phyloP scores from a whole-genome alignment of 1,284 basidiomycete genomes.

The Mycena citricolor region DNA sequence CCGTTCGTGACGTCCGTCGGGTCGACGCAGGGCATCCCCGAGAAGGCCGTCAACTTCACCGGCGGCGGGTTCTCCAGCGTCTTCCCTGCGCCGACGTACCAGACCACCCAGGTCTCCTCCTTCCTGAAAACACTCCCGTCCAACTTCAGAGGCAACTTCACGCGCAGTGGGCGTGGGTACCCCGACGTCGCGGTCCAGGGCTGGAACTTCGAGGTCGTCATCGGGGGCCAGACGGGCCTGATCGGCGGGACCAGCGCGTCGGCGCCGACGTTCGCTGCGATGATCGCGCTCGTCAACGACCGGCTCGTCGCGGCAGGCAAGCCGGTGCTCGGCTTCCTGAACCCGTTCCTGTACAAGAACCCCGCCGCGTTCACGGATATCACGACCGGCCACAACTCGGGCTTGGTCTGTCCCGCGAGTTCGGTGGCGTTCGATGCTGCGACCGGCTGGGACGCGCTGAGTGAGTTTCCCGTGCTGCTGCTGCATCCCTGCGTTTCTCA shows the following conservation, averaged over 20 bases:
- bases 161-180: constrained; percentile 55
- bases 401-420: constrained; percentile 11
- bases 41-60: constrained; percentile 58
- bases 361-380: constrained; percentile 58
- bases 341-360: constrained; percentile 57
- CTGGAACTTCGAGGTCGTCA: constrained; percentile 55
- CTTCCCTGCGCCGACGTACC: constrained; percentile 57
- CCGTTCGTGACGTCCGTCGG: constrained; percentile 66
- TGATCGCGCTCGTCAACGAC: constrained; percentile 66
- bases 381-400: constrained; percentile 39
- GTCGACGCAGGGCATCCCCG: constrained; percentile 50
- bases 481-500: neutral
- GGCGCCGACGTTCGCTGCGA: constrained; percentile 51
- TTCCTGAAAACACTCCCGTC: constrained; percentile 42
- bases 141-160: constrained; percentile 39
- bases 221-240: constrained; percentile 40
- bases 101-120: constrained; percentile 45
- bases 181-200: constrained; percentile 73
- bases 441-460: constrained; percentile 60
- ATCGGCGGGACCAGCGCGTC: constrained; percentile 61
- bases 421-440: constrained; percentile 42
- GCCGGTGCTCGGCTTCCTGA: constrained; percentile 57
- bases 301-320: constrained; percentile 47
- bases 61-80: constrained; percentile 63
- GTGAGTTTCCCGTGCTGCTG: neutral